A percentile compares a stretch with the other conserved stretches of the same genome.
phyloP scores from a whole-genome alignment of 306 rosid species.

The Quercus alba region DNA sequence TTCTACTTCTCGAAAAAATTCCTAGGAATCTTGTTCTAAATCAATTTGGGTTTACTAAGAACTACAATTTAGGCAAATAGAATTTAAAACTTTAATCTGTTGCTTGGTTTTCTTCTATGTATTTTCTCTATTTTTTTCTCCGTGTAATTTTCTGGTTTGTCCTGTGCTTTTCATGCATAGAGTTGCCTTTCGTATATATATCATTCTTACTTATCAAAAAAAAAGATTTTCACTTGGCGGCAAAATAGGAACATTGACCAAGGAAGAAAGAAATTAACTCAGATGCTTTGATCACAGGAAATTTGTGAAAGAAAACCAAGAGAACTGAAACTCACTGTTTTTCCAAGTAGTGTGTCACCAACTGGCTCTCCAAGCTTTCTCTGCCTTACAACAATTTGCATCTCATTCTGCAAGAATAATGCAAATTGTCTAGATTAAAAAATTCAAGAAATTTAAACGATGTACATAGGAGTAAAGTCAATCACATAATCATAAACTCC shows the following conservation, averaged over 20 bases:
- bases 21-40: no score
- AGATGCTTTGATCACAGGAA: background rate
- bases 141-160: no score
- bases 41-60: background rate
- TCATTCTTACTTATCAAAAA: no score
- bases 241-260: background rate
- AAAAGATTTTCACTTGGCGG: background rate
- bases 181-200: no score
- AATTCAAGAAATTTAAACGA: background rate
- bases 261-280: background rate
- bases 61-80: background rate
- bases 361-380: conserved; percentile 73
- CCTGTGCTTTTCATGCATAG: no score
- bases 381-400: conserved; percentile 60
- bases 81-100: background rate
- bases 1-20: no score
- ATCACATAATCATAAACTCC: background rate
- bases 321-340: conserved; percentile 63
- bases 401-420: conserved; percentile 57
- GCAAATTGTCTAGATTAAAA: background rate
- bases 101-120: no score
- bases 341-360: conserved; percentile 74
- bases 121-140: no score
- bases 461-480: background rate
- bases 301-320: background rate